These are phyloP conservation scores for Nissolia schottii DNA, from an alignment of 306 rosid species.

Conservation along the genomic window DNA sequence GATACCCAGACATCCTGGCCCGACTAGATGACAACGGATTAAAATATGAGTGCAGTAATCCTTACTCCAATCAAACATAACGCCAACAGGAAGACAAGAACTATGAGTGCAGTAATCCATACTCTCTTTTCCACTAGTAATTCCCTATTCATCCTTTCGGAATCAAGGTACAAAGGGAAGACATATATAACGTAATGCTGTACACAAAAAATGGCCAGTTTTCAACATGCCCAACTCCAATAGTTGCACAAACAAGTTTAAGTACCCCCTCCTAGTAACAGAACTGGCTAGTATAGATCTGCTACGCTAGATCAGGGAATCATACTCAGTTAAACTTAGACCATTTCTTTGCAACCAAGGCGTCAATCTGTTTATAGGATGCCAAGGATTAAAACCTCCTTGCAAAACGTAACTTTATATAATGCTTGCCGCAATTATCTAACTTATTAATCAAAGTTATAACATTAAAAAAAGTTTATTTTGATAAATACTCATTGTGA, in stretches of 20 bases:
- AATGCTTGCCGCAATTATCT: not conserved
- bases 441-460: not conserved
- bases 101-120: not conserved
- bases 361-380: not conserved
- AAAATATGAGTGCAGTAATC: conserved; percentile 13
- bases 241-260: conserved; percentile 17
- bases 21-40: conserved; percentile 55
- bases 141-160: conserved; percentile 7
- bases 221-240: not conserved
- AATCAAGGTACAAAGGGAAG: too few species aligned
- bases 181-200: not conserved
- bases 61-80: not conserved
- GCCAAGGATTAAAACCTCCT: conserved; percentile 8
- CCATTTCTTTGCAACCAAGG: not conserved
- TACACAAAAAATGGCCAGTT: conserved; percentile 11
- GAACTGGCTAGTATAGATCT: conserved; percentile 15
- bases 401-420: not conserved
- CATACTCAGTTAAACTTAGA: not conserved
- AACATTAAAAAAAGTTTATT: not conserved
- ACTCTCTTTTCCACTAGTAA: not conserved
- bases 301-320: conserved; percentile 9
- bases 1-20: conserved; percentile 62
- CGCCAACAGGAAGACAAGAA: not conserved
- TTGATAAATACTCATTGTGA: not conserved
- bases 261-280: too few species aligned